Conservation (phyloP, 2,329 filamentous ascomycete species). For the Magnaporthales sp. region DNA sequence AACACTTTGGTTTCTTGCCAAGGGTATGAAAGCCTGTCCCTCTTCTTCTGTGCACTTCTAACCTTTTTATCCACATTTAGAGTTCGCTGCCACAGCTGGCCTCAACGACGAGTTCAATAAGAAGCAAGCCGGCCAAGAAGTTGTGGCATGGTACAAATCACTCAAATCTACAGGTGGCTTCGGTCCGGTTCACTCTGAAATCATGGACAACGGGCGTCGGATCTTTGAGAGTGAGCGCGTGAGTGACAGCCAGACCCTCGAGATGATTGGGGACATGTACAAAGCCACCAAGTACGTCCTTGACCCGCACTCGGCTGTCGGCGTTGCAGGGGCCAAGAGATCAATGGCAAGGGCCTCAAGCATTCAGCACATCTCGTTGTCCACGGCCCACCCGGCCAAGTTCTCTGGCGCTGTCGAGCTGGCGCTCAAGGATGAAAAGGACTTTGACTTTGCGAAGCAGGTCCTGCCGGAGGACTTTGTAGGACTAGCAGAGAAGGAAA, state of each 20-base stretch:
- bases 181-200: conserved; percentile 61
- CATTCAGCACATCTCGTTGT: conserved; percentile 70
- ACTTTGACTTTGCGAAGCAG: conserved; percentile 64
- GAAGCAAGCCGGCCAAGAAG: conserved; percentile 65
- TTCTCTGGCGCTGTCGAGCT: conserved; percentile 79
- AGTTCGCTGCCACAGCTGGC: conserved; percentile 49
- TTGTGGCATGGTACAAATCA: conserved; percentile 67
- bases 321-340: conserved; percentile 65
- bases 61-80: conserved; percentile 14
- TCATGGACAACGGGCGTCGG: conserved; percentile 60
- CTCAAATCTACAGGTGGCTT: conserved; percentile 80
- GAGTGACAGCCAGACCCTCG: conserved; percentile 57
- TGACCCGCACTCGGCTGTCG: conserved; percentile 88
- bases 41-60: not conserved
- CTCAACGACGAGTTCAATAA: conserved; percentile 59
- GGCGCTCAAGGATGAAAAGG: conserved; percentile 61
- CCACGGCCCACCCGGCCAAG: conserved; percentile 93
- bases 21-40: conserved; percentile 23
- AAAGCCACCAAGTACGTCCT: conserved; percentile 56
- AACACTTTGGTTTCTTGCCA: conserved; percentile 85
- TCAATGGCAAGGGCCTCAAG: conserved; percentile 49
- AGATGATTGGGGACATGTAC: conserved; percentile 54
- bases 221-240: conserved; percentile 78
- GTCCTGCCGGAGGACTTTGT: conserved; percentile 77
- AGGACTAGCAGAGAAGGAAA: conserved; percentile 68